Base-by-base conservation (phyloP, 2,329 filamentous ascomycete genomes). In the Colletotrichum phormii region DNA sequence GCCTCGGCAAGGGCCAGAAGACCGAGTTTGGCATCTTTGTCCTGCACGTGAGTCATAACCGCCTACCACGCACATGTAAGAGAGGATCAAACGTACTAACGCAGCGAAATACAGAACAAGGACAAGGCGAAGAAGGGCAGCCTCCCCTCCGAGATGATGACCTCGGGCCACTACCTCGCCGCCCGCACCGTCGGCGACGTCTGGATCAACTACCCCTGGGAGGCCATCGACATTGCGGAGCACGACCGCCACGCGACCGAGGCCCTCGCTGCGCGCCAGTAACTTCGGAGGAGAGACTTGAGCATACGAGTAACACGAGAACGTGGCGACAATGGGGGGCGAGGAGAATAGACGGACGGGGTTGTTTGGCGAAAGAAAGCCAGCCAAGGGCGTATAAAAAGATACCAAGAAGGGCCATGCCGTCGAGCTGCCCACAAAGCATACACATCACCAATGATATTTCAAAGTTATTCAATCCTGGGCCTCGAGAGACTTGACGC, bases 161-260 rank as follows among this genome's bases (percentile, higher is more conserved):
- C 88, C 53, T 84, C 91, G 67, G 89, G 89, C 70, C 89, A 93
- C 78, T 99, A 99, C 85, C 84, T 93, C 77, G 97, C 97, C 26
- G 95, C 97, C 26, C 88, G 93, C 80, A 98, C 96, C 6, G 94
- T 97, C 37, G 90, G 89, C n/a, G 96, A 99, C 84, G 92, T 95
- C 76, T 99, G 97, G 97, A 98, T 98, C 82, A 97, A 95, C 89
- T 99, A 99, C 85, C 97, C 97, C 18, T 99, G 97, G 97, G 97
- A 98, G 86, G 97, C 97, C 55, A 93, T 85, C 42, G 94, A 98
- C 81, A 98, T 98, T 80, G 95, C 97, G 33, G 94, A 95, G 88
- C 96, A 98, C 82, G 96, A 98, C 84, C 84, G 86, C 73, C 81
- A 92, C 71, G 93, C 95, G 22, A 85, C 85, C 74, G 82, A 86